Base-by-base conservation (phyloP, 2,329 filamentous ascomycete species). In the Chrysoporthe austroafricana region DNA sequence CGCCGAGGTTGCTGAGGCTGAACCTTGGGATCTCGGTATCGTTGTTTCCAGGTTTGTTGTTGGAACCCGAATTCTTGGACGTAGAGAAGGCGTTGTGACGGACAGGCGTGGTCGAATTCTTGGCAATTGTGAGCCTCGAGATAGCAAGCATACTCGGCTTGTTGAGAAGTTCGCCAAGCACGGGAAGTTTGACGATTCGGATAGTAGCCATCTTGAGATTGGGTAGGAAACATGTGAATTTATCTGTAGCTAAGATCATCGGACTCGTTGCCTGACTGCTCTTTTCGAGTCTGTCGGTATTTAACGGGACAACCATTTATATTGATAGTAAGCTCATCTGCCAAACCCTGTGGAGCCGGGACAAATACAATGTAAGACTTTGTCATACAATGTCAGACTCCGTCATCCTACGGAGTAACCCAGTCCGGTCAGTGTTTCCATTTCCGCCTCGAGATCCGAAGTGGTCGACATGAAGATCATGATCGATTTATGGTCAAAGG, bases 401-500 rank as follows among this genome's bases (percentile, higher is more conserved):
- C 13, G 16, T 14, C 26, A 34, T 13, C 21, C 14, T 14, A 16
- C 34, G 54, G 54, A 39, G 54, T 16, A 39, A n/a, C 39, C 11
- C 54, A 39, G 32, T 57, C 34, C 54, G 32, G 16, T 21, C 8
- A 18, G 54, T 39, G 18, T 32, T 21, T 14, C 11, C 9, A 54
- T 54, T 11, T 26, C 26, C 21, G 50, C 7, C 26, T 16, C 16
- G 50, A 54, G 21, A 32, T 54, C 50, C 21, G 48, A 21, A 14
- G 32, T 36, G 5, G 16, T 32, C 36, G 4, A 13, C 42, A 34
- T 46, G 46, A 58, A 34, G 8, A 21, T 73, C 65, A 74, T 34
- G 74, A 68, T 66, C 83, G 79, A 67, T 82, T 84, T 26, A 87
- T 83, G 13, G 84, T 87, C 71, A 87, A 77, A 56, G 83, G 84